Base-by-base conservation (phyloP, 2,329 filamentous ascomycete species). In the Pseudocercospora cruenta region DNA sequence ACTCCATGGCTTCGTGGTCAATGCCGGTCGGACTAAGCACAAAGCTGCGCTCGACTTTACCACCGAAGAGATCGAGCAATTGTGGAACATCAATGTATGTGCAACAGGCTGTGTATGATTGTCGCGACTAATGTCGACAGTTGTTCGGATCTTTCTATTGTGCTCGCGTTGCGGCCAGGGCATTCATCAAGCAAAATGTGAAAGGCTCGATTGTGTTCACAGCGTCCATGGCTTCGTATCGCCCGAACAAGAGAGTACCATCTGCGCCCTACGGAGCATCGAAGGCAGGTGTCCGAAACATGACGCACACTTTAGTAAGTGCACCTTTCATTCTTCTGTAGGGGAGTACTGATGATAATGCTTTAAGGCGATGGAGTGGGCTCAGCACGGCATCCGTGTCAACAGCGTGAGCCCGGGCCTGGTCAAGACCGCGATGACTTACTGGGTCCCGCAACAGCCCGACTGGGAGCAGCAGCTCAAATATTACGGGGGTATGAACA, bases 1-100 rank as follows among this genome's bases (percentile, higher is more conserved):
- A 3, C 67, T 85, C 7, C 80, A 85, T 63, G 83, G 83, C 12
- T 82, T 86, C 76, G 82, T 85, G 2, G 80, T 79, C 12, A 85
- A 86, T 65, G 83, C 83, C 0, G 83, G 83, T 14, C 75, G 80
- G 14, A 86, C 83, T 12, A 83, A 85, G 69, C 84, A 85, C 68
- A 84, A 85, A 71, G 73, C 83, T 1, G 83, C 83, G 0, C 73
- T 85, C 5, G 82, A 86, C 24, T 85, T 83, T 58, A 83, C 80
- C 0, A 79, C 77, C 0, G 82, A 82, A 62, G 81, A 84, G 63
- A 80, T 84, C 43, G 78, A 82, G 64, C 73, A 76, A 10, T 67
- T 84, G 2, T 84, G 80, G 69, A 76, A 76, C 39, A 77, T 83
- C 0, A 83, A 83, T 21, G 58, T 60, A 49, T 49, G 63, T 60